Evolutionary conservation across 257 asterid species (phyloP).

Genomic region (Rehmannia glutinosa): DNA sequence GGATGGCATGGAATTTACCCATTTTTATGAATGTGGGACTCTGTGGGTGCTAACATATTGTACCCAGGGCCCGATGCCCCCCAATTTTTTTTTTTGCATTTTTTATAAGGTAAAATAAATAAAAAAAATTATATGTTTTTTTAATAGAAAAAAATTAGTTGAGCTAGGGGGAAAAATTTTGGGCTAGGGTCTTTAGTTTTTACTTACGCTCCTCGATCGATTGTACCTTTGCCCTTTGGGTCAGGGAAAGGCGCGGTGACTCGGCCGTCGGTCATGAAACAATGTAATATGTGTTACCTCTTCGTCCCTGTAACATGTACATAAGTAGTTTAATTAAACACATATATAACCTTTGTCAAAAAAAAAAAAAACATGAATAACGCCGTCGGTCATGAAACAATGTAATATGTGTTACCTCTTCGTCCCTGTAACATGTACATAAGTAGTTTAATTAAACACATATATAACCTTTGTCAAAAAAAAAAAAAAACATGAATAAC

Average conservation of each 20-base stretch:
- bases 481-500: neutral
- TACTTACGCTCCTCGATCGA: too few species aligned
- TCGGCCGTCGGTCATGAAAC: conserved; percentile 14
- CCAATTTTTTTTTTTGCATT: too few species aligned
- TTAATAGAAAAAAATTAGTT: too few species aligned
- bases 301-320: neutral
- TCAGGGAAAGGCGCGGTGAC: conserved; percentile 16
- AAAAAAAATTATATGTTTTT: too few species aligned
- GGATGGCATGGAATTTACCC: too few species aligned
- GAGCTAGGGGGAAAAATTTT: too few species aligned
- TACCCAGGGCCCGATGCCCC: too few species aligned
- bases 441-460: neutral
- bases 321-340: neutral
- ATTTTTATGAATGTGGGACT: neutral
- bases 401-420: neutral
- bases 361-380: too few species aligned
- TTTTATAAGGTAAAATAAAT: too few species aligned
- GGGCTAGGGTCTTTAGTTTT: too few species aligned
- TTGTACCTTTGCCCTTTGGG: conserved; percentile 18
- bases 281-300: neutral
- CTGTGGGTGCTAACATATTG: neutral
- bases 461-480: too few species aligned
- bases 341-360: too few species aligned
- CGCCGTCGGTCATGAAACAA: neutral
- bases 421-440: neutral